A percentile compares a stretch with the other conserved stretches of the same genome.
Conservation (phyloP, 768 basidiomycete species). For the Erythrobasidium yunnanense region DNA sequence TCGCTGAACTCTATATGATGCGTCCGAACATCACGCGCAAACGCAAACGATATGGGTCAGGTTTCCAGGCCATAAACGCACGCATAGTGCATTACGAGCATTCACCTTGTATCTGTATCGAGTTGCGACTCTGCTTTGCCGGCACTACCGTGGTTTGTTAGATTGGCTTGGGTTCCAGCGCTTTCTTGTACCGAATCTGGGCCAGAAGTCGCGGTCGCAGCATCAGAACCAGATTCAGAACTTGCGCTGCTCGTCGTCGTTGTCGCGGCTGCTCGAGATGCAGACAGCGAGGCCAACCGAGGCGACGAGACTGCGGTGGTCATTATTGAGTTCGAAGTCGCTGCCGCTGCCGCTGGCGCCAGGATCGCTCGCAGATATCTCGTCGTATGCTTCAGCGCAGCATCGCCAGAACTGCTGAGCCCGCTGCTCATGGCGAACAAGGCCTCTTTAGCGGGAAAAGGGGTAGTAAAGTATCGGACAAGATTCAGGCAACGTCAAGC, state of each 20-base stretch:
- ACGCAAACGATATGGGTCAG: too few species aligned
- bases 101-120: background rate
- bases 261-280: background rate
- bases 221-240: too few species aligned
- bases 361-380: conserved; percentile 21
- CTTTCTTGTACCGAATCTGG: too few species aligned
- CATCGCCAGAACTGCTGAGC: background rate
- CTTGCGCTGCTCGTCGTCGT: too few species aligned
- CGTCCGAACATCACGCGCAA: background rate
- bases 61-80: background rate
- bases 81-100: background rate
- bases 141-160: too few species aligned
- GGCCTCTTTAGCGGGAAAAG: too few species aligned
- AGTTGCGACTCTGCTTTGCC: background rate
- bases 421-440: too few species aligned
- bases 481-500: too few species aligned
- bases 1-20: background rate
- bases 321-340: background rate
- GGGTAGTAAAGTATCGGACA: too few species aligned
- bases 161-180: too few species aligned
- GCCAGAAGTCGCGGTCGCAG: too few species aligned
- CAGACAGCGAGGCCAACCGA: background rate
- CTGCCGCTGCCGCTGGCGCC: background rate
- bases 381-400: background rate
- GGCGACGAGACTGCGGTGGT: background rate